Percentiles rank a stretch among this genome's conserved stretches.
These are phyloP conservation scores for Microbotryomycetes sp. DNA, from an alignment of 1,284 basidiomycete species.

Conservation along the genomic window DNA sequence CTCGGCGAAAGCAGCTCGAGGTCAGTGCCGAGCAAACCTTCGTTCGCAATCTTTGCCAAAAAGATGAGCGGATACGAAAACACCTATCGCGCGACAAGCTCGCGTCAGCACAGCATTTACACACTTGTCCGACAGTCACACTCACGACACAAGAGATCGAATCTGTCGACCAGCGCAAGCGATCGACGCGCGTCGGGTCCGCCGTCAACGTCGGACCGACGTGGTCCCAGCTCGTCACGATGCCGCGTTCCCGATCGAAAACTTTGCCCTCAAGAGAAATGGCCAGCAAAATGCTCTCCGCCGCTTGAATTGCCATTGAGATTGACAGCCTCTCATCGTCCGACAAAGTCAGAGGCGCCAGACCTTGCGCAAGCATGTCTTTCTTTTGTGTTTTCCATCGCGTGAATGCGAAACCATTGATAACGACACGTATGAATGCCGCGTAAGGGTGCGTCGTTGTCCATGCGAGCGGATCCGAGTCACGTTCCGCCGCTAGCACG, in stretches of 20 bases:
- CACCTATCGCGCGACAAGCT: constrained; percentile 4
- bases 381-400: constrained; percentile 23
- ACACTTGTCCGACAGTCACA: background rate
- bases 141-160: constrained; percentile 28
- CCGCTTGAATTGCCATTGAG: constrained; percentile 9
- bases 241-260: background rate
- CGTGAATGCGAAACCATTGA: constrained; percentile 26
- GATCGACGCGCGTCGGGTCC: constrained; percentile 12
- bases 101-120: background rate
- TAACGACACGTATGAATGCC: constrained; percentile 19
- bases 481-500: background rate
- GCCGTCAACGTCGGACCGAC: constrained; percentile 1
- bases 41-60: constrained; percentile 28
- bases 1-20: constrained; percentile 13
- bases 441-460: constrained; percentile 22
- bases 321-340: constrained; percentile 17
- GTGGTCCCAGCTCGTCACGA: background rate
- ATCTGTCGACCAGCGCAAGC: constrained; percentile 25
- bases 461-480: constrained; percentile 16
- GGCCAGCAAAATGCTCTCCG: constrained; percentile 21
- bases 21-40: constrained; percentile 23
- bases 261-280: constrained; percentile 11
- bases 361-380: constrained; percentile 3
- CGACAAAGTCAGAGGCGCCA: background rate
- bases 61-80: constrained; percentile 27